Evolutionary conservation across 2,329 filamentous ascomycete genomes (phyloP).

Genomic region (Volutella citrinella): DNA sequence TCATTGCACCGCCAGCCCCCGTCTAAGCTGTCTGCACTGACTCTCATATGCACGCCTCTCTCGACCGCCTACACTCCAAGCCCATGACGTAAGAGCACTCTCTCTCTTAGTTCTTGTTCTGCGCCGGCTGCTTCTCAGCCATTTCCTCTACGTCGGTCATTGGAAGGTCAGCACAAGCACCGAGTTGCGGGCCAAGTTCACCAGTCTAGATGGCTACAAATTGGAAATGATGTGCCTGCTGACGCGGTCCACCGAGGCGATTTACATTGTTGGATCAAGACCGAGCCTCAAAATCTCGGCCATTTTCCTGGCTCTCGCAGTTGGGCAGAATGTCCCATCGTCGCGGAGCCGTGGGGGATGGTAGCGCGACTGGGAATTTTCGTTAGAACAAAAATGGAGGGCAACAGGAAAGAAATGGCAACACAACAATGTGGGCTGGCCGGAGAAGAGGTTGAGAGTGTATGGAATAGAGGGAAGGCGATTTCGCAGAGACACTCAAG

Average conservation of each 20-base stretch:
- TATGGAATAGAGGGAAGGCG: conserved; percentile 58
- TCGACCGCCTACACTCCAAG: conserved; percentile 23
- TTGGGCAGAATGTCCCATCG: conserved; percentile 50
- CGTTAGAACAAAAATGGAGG: conserved; percentile 60
- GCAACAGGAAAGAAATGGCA: conserved; percentile 48
- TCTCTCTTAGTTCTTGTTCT: conserved; percentile 24
- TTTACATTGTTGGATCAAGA: conserved; percentile 57
- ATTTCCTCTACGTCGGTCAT: conserved; percentile 21
- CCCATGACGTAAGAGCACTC: conserved; percentile 25
- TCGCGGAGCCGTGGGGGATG: conserved; percentile 13
- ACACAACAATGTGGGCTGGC: conserved; percentile 52
- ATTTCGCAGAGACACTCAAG: conserved; percentile 52
- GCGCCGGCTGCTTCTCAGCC: conserved; percentile 18
- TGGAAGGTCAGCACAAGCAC: conserved; percentile 28
- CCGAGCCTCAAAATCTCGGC: conserved; percentile 62
- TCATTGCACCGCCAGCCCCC: conserved; percentile 17
- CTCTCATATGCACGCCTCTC: conserved; percentile 22
- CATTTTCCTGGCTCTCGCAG: conserved; percentile 60
- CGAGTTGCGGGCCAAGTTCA: conserved; percentile 54
- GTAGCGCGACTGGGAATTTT: conserved; percentile 35
- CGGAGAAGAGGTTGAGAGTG: conserved; percentile 46
- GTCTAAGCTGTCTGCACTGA: conserved; percentile 22
- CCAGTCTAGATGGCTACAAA: conserved; percentile 59
- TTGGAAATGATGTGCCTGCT: conserved; percentile 55
- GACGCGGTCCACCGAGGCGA: conserved; percentile 44